phyloP scores from a whole-genome alignment of 2,329 filamentous ascomycete species.

The Colletotrichum lupini region DNA sequence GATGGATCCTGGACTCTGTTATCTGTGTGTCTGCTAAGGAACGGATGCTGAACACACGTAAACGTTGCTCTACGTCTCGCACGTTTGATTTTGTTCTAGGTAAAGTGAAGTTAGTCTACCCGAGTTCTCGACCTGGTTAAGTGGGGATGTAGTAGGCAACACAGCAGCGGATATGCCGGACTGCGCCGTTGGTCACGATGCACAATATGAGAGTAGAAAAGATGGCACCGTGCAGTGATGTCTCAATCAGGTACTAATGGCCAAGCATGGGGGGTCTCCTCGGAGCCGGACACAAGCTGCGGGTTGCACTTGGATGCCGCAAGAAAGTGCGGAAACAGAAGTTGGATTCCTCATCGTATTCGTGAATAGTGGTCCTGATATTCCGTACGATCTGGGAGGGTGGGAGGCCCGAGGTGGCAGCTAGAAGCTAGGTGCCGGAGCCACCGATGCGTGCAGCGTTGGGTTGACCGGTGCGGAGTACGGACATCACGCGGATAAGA shows the following conservation, averaged over 20 bases:
- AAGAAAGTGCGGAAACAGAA: not conserved
- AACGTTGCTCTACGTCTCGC: not conserved
- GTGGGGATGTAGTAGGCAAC: not conserved
- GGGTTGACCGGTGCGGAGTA: not conserved
- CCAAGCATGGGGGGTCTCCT: not conserved
- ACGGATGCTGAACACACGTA: not conserved
- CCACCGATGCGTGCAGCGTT: slow-evolving; percentile 13
- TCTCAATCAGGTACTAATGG: not conserved
- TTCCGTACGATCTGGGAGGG: too few relatives aligned
- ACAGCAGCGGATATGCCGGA: not conserved
- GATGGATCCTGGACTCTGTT: too few relatives aligned
- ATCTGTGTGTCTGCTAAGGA: not conserved
- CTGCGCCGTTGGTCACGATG: not conserved
- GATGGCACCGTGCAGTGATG: not conserved
- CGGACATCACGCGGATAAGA: not conserved
- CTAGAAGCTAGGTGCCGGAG: slow-evolving; percentile 15
- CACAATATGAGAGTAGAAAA: not conserved
- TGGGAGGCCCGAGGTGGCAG: not conserved
- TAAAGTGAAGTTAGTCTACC: not conserved
- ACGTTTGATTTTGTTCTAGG: not conserved
- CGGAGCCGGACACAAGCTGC: not conserved
- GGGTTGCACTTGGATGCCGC: not conserved
- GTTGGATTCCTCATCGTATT: too few relatives aligned
- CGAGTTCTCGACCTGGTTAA: not conserved
- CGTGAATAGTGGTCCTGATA: too few relatives aligned